A percentile compares a stretch with the other conserved stretches of the same genome.
Evolutionary conservation across 805 yeast genomes (phyloP).

Genomic region (Metschnikowia aberdeeniae): DNA sequence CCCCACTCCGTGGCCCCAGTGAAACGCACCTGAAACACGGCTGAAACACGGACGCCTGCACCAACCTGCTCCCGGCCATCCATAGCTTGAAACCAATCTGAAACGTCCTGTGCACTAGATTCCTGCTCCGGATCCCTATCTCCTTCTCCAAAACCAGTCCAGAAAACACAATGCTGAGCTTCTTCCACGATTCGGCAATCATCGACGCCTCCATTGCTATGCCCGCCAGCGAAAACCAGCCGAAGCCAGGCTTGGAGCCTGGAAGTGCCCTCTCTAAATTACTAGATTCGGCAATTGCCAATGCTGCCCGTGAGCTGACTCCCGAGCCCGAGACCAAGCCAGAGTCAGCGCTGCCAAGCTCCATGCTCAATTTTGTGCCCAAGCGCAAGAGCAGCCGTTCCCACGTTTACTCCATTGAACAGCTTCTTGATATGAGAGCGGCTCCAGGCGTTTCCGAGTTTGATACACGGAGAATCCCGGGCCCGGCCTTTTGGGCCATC

Average conservation of each 20-base stretch:
- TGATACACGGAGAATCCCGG: slow-evolving; percentile 39
- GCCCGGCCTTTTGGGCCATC: slow-evolving; percentile 46
- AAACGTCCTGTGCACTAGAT: neutral
- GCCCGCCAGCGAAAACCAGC: neutral
- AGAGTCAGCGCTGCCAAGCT: slow-evolving; percentile 6
- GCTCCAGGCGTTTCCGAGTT: slow-evolving; percentile 34
- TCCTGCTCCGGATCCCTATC: neutral
- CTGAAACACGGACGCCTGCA: no score
- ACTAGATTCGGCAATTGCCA: slow-evolving; percentile 44
- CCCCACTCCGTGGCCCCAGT: no score
- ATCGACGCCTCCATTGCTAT: slow-evolving; percentile 11
- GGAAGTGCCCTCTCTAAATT: slow-evolving; percentile 38
- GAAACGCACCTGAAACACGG: no score
- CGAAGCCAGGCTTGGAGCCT: slow-evolving; percentile 21
- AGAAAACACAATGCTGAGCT: neutral
- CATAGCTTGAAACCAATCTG: neutral
- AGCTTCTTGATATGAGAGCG: slow-evolving; percentile 28
- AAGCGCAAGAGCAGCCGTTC: slow-evolving; percentile 10
- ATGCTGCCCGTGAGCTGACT: slow-evolving; percentile 43
- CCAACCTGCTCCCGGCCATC: neutral
- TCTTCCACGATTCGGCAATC: slow-evolving; percentile 18
- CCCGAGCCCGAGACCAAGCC: slow-evolving; percentile 27
- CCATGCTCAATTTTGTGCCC: slow-evolving; percentile 13
- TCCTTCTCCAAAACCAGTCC: neutral
- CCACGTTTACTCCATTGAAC: slow-evolving; percentile 25